phyloP scores from a whole-genome alignment of 371 early-diverging fungal genomes.

The Funneliformis caledonium region DNA sequence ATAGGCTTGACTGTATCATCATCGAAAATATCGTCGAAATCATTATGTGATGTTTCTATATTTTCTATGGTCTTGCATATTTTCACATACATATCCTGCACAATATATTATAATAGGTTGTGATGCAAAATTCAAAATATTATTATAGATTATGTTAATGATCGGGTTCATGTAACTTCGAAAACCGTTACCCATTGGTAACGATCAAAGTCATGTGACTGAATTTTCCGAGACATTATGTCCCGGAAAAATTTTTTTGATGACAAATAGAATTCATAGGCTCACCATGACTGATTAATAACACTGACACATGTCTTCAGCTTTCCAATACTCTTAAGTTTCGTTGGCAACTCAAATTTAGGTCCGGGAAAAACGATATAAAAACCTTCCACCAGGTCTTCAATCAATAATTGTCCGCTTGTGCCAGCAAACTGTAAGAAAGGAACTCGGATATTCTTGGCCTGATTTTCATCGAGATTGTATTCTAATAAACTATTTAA shows the following conservation, averaged over 20 bases:
- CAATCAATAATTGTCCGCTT: constrained; percentile 34
- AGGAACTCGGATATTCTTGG: constrained; percentile 33
- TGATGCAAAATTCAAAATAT: background rate
- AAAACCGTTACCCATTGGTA: constrained; percentile 30
- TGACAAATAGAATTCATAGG: constrained; percentile 2
- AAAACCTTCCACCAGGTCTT: constrained; percentile 35
- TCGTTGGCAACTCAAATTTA: constrained; percentile 38
- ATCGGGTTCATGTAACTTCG: constrained; percentile 12
- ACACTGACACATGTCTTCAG: constrained; percentile 26
- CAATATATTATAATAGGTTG: constrained; percentile 12
- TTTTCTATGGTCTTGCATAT: constrained; percentile 20
- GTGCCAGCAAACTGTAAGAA: constrained; percentile 39
- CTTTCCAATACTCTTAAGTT: constrained; percentile 20
- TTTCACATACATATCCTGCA: constrained; percentile 19
- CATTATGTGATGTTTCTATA: constrained; percentile 8
- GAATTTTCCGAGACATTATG: background rate
- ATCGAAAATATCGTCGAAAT: constrained; percentile 19
- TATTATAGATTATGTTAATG: background rate
- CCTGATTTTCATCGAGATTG: constrained; percentile 37
- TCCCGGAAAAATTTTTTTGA: constrained; percentile 13
- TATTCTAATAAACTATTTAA: constrained; percentile 37
- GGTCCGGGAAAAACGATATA: constrained; percentile 32
- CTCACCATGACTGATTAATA: constrained; percentile 40
- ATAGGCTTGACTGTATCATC: constrained; percentile 5
- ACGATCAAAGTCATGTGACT: constrained; percentile 23